phyloP scores from a whole-genome alignment of 2,329 filamentous ascomycete species.

The Microsporum audouinii region DNA sequence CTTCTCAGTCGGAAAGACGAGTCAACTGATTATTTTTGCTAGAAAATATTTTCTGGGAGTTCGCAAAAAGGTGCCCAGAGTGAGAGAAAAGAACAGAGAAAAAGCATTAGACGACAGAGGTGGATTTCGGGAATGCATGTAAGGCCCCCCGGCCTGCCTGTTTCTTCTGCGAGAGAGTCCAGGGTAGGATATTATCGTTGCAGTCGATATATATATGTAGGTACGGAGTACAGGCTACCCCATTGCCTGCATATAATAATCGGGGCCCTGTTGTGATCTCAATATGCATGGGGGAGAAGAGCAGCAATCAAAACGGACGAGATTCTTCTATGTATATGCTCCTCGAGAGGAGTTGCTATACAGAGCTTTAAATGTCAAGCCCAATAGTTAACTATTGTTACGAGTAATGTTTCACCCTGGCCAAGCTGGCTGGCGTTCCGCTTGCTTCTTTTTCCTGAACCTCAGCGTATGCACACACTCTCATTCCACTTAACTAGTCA shows the following conservation, averaged over 20 bases:
- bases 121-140: neutral
- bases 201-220: neutral
- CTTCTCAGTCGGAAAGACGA: neutral
- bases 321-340: no score
- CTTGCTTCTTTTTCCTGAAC: neutral
- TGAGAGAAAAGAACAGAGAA: neutral
- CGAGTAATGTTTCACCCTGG: neutral
- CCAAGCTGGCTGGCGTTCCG: neutral
- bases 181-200: neutral
- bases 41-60: no score
- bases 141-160: neutral
- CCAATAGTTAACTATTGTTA: neutral
- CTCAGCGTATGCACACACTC: neutral
- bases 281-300: neutral
- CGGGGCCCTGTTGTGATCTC: neutral
- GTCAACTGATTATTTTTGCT: no score
- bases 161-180: neutral
- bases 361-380: neutral
- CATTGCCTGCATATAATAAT: neutral
- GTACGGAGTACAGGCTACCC: neutral
- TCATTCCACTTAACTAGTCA: neutral
- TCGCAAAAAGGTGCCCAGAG: neutral
- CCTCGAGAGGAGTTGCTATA: neutral
- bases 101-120: neutral
- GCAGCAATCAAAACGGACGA: no score